These are phyloP conservation scores for Saccharomycodes ludwigii DNA, from an alignment of 805 yeast genomes.

Conservation along the genomic window DNA sequence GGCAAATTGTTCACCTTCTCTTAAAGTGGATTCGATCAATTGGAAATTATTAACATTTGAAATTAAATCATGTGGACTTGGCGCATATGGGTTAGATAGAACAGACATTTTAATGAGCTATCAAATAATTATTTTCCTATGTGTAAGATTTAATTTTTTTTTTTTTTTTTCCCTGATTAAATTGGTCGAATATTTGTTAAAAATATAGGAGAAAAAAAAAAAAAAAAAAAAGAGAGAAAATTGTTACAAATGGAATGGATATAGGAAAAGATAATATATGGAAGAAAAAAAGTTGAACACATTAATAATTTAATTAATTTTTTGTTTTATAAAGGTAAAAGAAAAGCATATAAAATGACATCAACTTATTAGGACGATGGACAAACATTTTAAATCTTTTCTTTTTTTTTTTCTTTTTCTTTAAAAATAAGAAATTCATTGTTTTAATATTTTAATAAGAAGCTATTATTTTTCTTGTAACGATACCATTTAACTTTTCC, in stretches of 20 bases:
- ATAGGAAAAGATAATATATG: neutral
- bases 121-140: neutral
- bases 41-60: slow-evolving; percentile 85
- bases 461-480: too few relatives aligned
- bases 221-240: neutral
- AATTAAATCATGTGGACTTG: slow-evolving; percentile 83
- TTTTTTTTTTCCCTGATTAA: slow-evolving; percentile 1
- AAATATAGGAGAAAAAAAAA: neutral
- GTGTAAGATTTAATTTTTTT: slow-evolving; percentile 9
- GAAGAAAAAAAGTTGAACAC: neutral
- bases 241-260: neutral
- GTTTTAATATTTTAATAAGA: too few relatives aligned
- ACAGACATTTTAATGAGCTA: slow-evolving; percentile 6
- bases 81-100: slow-evolving; percentile 74
- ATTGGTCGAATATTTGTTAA: neutral
- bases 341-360: too few relatives aligned
- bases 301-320: neutral
- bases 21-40: slow-evolving; percentile 84
- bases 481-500: too few relatives aligned
- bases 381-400: too few relatives aligned
- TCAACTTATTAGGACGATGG: too few relatives aligned
- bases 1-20: slow-evolving; percentile 99
- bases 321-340: too few relatives aligned
- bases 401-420: too few relatives aligned
- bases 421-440: too few relatives aligned